Base-by-base conservation (phyloP, 805 yeast species). In the Candida vartiovaarae region DNA sequence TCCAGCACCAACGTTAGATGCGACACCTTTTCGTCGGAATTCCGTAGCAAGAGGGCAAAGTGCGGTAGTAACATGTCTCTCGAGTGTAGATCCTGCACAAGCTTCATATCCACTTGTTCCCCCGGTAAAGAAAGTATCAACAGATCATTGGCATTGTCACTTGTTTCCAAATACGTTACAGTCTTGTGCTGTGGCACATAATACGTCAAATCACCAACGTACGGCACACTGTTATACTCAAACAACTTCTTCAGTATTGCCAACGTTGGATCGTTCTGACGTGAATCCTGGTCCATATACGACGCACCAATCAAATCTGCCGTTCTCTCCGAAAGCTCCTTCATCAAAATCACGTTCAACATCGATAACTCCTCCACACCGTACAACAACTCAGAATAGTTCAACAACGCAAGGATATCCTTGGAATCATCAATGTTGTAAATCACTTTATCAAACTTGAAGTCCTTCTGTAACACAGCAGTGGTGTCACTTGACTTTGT, bases 171-270 rank as follows among this genome's bases (percentile, higher is more conserved):
- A 50, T 84, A 74, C 41, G 74, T 65, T 56, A 80, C 86, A 46
- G 87, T 75, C 59, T 75, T 82, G 36, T 82, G 85, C 49, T 76
- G 77, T 46, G 67, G 74, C 10, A 84, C 81, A 38, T 68, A 67
- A 8, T 76, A 67, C 20, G 84, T 87, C 55, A 78, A 75, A 61
- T 88, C 95, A 59, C 91, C 95, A 52, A 87, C 82, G 64, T 85
- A 89, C 56, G 81, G 63, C 39, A 64, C 54, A 43, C 63, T 59
- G 51, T 65, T 62, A 38, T 65, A 52, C 26, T 63, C 57, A 40
- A 67, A 58, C 37, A 68, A 62, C 34, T 64, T 63, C 36, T 59
- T 58, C 36, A 65, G 53, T n/a, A 66, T 57, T 34, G 63, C 65
- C 11, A 66, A 34, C 9, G 45, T 43, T 23, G 41, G 27, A 34